Evolutionary conservation across 441 rosid genomes (phyloP), one percentile per base, ranked within the genome.

Genomic region (Monsonia emarginata): DNA sequence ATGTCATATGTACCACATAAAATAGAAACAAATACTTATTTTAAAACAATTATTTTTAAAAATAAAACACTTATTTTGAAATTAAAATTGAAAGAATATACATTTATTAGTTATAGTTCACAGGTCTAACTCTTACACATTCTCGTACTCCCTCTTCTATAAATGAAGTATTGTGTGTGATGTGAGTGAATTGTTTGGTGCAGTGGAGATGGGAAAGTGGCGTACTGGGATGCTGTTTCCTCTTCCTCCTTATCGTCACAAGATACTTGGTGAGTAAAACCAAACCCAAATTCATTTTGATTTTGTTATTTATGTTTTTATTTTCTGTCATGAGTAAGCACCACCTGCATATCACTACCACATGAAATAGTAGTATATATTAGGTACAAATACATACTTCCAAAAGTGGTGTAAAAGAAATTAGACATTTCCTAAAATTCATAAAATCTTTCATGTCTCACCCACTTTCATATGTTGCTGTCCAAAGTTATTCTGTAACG

Each of bases 181-280:
- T 0, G 7, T 30, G 32, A 30, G 19, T 5, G 6, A 10, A 9
- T 9, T 26, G 34, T 0, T 31, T 31, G 36, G 32, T 44, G 52
- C 87, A 92, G 98, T 85, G 85, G 90, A 81, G 50, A 19, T 92
- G 98, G 98, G 79, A 88, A 62, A 82, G 84, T 68, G 82, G 83
- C 26, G 65, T 89, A 30, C 74, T 88, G 0, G 96, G 95, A 0
- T 14, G 83, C 21, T 21, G 74, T 71, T 92, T 88, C 78, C 91
- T 92, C 28, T 22, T 60, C 31, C 88, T 92, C 68, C 90, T 89
- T 11, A 86, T 84, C 46, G 57, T 79, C 69, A 78, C 94, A 69
- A 82, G 90, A 44, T 81, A 69, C 64, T n/a, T 92, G 76, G 98
- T 92, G 71, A 79, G 82, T 46, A 46, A 46, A 34, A 34, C 10